These are phyloP conservation scores for Cytospora mali DNA, from an alignment of 2,329 filamentous ascomycete species.

Conservation along the genomic window DNA sequence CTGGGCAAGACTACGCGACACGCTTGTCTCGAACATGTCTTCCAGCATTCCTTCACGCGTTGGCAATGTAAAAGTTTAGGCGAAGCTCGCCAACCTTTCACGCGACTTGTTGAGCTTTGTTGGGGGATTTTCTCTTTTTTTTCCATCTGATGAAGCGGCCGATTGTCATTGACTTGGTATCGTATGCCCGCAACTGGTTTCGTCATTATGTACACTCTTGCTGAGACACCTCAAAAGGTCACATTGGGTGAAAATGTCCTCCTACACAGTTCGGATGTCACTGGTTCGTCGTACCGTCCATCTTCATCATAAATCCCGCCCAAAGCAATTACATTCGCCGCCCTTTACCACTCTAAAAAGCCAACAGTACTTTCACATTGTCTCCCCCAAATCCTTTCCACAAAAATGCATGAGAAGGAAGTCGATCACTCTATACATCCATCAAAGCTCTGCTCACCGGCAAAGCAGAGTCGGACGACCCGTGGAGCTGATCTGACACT, in stretches of 20 bases:
- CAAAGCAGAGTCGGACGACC: slow-evolving; percentile 1
- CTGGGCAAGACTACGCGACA: neutral
- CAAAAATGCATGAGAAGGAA: slow-evolving; percentile 20
- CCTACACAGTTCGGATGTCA: slow-evolving; percentile 15
- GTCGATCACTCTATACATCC: slow-evolving; percentile 13
- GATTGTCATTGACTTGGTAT: slow-evolving; percentile 23
- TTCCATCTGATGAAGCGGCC: slow-evolving; percentile 11
- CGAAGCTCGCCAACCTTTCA: neutral
- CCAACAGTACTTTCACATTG: slow-evolving; percentile 6
- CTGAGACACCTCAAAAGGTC: slow-evolving; percentile 17
- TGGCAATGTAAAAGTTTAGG: neutral
- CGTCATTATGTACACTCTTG: slow-evolving; percentile 27
- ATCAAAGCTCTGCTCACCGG: slow-evolving; percentile 10
- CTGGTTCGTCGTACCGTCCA: slow-evolving; percentile 16
- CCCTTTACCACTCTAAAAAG: slow-evolving; percentile 10
- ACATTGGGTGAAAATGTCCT: slow-evolving; percentile 4
- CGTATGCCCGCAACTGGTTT: slow-evolving; percentile 23
- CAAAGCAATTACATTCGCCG: slow-evolving; percentile 21
- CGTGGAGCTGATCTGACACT: slow-evolving; percentile 6
- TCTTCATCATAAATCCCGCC: slow-evolving; percentile 22
- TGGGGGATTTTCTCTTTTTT: too few relatives aligned
- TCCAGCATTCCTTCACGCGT: slow-evolving; percentile 11
- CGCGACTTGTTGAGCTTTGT: slow-evolving; percentile 13
- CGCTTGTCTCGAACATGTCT: neutral
- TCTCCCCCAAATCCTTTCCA: slow-evolving; percentile 10